Percentiles rank a stretch among this genome's conserved stretches.
These are phyloP conservation scores for Clitopilus hobsonii DNA, from an alignment of 768 basidiomycete species.

Conservation along the genomic window DNA sequence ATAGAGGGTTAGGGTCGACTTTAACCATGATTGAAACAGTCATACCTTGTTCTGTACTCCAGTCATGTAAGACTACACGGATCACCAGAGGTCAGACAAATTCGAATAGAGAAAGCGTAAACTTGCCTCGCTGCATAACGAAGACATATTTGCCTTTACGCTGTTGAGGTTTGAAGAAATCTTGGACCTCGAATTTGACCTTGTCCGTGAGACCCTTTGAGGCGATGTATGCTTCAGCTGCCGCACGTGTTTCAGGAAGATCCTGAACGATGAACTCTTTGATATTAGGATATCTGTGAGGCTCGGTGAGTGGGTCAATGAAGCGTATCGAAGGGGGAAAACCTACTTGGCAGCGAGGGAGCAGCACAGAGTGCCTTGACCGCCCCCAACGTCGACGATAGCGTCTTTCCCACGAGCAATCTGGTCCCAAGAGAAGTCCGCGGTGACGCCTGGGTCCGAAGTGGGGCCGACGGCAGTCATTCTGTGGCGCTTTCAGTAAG, in stretches of 20 bases:
- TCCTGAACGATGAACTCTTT: conserved; percentile 34
- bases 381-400: conserved; percentile 36
- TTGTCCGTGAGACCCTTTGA: conserved; percentile 26
- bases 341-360: conserved; percentile 30
- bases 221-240: conserved; percentile 27
- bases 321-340: not conserved
- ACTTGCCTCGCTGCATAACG: conserved; percentile 31
- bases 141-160: conserved; percentile 34
- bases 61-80: conserved; percentile 30
- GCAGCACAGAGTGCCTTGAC: conserved; percentile 33
- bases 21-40: not conserved
- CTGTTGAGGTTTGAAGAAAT: conserved; percentile 36
- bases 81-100: not conserved
- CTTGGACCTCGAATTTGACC: conserved; percentile 31
- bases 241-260: conserved; percentile 28
- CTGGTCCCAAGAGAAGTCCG: conserved; percentile 33
- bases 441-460: conserved; percentile 31
- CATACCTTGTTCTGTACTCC: conserved; percentile 28
- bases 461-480: conserved; percentile 33
- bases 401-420: conserved; percentile 29
- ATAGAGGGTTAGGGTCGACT: not conserved
- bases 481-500: conserved; percentile 10
- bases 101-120: not conserved
- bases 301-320: not conserved
- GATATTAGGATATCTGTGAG: conserved; percentile 28